Evolutionary conservation across 1,284 basidiomycete genomes (phyloP).

Genomic region (Leccinum olivaceoglutinosum): DNA sequence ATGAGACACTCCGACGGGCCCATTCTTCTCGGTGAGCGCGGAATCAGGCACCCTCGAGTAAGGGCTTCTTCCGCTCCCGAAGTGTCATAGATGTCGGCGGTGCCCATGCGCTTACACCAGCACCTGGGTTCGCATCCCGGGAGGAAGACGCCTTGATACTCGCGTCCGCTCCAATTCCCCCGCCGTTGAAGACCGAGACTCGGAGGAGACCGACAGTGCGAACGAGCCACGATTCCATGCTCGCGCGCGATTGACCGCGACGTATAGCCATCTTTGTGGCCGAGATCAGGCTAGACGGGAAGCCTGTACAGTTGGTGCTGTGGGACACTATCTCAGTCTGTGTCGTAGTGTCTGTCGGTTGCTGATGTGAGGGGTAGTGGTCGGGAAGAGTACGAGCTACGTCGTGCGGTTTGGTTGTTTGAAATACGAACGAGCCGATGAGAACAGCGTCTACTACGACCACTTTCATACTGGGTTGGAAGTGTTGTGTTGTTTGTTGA

Average conservation of each 20-base stretch:
- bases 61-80: slow-evolving; percentile 45
- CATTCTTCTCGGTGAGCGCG: background rate
- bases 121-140: slow-evolving; percentile 7
- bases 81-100: slow-evolving; percentile 40
- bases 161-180: slow-evolving; percentile 14
- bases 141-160: slow-evolving; percentile 20
- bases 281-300: too few species aligned
- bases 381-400: too few species aligned
- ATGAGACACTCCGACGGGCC: slow-evolving; percentile 8
- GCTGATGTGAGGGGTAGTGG: too few species aligned
- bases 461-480: too few species aligned
- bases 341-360: too few species aligned
- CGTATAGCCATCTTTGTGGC: too few species aligned
- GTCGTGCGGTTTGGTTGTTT: too few species aligned
- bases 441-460: too few species aligned
- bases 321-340: too few species aligned
- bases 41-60: background rate
- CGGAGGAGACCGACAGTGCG: slow-evolving; percentile 33
- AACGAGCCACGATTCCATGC: slow-evolving; percentile 50
- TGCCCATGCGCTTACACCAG: slow-evolving; percentile 20
- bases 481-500: too few species aligned
- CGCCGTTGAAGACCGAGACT: slow-evolving; percentile 21
- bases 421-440: too few species aligned
- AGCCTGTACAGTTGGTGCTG: too few species aligned
- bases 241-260: slow-evolving; percentile 8